Evolutionary conservation across 305 asterid species (phyloP).

Genomic region (Caryopteris hybrid): DNA sequence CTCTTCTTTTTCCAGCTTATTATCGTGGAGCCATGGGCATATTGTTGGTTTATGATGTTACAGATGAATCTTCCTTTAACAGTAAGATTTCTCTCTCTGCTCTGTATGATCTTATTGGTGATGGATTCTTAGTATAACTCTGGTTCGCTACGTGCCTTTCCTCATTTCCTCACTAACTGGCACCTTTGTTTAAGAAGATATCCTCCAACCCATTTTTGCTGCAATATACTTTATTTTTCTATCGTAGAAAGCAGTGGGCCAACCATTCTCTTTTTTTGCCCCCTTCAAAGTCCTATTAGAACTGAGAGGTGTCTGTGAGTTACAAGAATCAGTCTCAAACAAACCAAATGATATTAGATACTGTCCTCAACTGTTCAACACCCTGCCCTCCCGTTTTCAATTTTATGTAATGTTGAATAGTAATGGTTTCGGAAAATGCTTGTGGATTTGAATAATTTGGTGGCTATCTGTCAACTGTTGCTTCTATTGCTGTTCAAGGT

Average conservation of each 20-base stretch:
- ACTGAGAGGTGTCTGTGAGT: not conserved
- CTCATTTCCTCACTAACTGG: not conserved
- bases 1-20: conserved; percentile 41
- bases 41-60: conserved; percentile 64
- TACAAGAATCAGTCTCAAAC: not conserved
- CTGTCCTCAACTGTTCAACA: not conserved
- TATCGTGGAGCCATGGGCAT: conserved; percentile 80
- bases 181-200: not conserved
- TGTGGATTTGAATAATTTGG: not conserved
- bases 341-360: not conserved
- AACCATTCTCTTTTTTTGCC: not conserved
- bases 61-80: conserved; percentile 64
- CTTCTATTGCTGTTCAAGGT: conserved; percentile 3
- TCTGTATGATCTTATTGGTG: not conserved
- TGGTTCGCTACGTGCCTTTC: not conserved
- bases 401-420: not conserved
- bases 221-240: not conserved
- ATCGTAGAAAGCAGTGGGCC: not conserved
- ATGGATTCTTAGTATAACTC: not conserved
- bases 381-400: not conserved
- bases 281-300: not conserved
- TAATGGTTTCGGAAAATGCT: not conserved
- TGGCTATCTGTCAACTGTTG: conserved; percentile 1
- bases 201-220: not conserved
- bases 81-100: conserved; percentile 33